phyloP scores from a whole-genome alignment of 2,329 filamentous ascomycete species.

The Exophiala oligosperma region DNA sequence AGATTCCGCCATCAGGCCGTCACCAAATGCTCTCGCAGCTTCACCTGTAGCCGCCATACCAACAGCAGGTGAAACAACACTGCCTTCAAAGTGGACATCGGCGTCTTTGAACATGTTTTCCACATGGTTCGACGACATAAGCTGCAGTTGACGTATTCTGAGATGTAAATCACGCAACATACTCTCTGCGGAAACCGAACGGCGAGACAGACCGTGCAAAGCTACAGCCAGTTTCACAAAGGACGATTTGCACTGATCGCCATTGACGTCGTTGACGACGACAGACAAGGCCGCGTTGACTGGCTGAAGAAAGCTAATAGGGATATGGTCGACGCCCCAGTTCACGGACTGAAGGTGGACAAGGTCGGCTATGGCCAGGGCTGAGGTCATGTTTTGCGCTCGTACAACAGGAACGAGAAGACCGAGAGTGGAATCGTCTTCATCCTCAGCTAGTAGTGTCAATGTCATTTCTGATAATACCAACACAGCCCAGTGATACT shows the following conservation, averaged over 20 bases:
- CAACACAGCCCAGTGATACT: conserved; percentile 8
- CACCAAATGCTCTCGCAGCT: background rate
- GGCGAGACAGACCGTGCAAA: conserved; percentile 1
- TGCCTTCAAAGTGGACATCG: conserved; percentile 1
- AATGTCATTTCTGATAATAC: conserved; percentile 8
- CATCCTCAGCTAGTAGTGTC: background rate
- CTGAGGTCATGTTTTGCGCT: conserved; percentile 5
- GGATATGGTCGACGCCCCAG: conserved; percentile 6
- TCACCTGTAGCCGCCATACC: background rate
- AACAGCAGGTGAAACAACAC: background rate
- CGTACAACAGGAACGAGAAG: conserved; percentile 4
- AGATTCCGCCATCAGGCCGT: background rate
- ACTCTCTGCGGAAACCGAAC: conserved; percentile 5
- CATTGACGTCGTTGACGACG: background rate
- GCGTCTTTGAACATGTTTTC: conserved; percentile 4
- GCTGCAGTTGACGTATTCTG: conserved; percentile 1
- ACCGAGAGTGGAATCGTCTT: conserved; percentile 1
- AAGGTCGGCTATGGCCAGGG: conserved; percentile 7
- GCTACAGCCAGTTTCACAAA: conserved; percentile 5
- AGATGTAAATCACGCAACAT: conserved; percentile 5
- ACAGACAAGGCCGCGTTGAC: conserved; percentile 6
- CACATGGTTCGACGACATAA: conserved; percentile 1
- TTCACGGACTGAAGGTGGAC: conserved; percentile 3
- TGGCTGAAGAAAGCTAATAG: conserved; percentile 6
- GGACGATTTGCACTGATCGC: conserved; percentile 1